Evolutionary conservation across 2,329 filamentous ascomycete genomes (phyloP), one percentile per base, ranked within the genome.

Genomic region (Fusarium dlaminii): DNA sequence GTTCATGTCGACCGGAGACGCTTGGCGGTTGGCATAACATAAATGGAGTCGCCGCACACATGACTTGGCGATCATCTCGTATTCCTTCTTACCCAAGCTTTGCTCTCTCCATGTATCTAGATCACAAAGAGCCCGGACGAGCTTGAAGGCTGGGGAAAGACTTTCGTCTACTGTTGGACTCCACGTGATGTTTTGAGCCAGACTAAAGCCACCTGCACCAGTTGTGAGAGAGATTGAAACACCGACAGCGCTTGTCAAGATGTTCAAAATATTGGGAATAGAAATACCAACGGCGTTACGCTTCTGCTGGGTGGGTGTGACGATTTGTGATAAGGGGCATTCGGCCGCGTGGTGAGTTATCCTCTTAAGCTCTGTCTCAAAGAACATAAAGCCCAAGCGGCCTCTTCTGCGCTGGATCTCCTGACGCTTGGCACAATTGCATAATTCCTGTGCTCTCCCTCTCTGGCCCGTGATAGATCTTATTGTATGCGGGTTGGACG

Each of bases 41-140:
- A n/a, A 42, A 13, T 30, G 22, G 2, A 56, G 52, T 7, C 52
- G 24, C 8, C 37, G 17, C 7, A 56, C 27, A 40, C 52, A 56
- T 11, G 52, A 56, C n/a, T 36, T 36, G 2, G 32, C 32, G 8
- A 52, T 36, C 20, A 52, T 24, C 7, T 52, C 17, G n/a, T 36
- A 52, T 3, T 52, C n/a, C 4, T 27, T 13, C 9, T 12, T 27
- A 8, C 12, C 17, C 22, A 52, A 17, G 8, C 8, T 14, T 17
- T 6, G 51, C 12, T 39, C 46, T 32, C 0, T 17, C 20, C 18
- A n/a, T 8, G 2, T 12, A 15, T 17, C 0, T 8, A 49, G 7
- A 4, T 5, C 46, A 49, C 46, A 49, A 3, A 49, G 27, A n/a
- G 11, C 3, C 9, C 22, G 8, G 15, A 42, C 13, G 6, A 56